Percentiles rank a stretch among this genome's conserved stretches.
Evolutionary conservation across 495 filamentous ascomycete genomes (phyloP).

Genomic region (Saxophila tyrrhenica): DNA sequence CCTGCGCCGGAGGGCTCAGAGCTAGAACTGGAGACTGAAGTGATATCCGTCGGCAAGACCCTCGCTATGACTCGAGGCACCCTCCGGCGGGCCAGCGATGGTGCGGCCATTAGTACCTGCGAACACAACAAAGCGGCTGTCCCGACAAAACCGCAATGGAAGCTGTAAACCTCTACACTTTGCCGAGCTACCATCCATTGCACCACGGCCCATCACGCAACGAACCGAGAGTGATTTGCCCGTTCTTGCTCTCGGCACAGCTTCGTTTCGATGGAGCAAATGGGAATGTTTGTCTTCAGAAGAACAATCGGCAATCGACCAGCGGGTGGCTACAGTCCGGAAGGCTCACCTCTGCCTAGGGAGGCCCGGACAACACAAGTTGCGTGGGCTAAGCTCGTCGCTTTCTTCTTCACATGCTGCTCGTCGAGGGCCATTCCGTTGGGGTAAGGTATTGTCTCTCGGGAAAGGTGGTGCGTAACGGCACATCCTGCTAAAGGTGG

Average conservation of each 20-base stretch:
- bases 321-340: too few species aligned
- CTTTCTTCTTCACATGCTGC: too few species aligned
- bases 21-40: conserved; percentile 27
- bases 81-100: conserved; percentile 21
- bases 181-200: too few species aligned
- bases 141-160: conserved; percentile 11
- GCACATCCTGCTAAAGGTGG: too few species aligned
- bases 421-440: too few species aligned
- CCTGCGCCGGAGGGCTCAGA: conserved; percentile 24
- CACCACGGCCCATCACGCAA: background rate
- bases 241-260: background rate
- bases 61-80: conserved; percentile 21
- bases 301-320: too few species aligned
- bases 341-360: too few species aligned
- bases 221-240: background rate
- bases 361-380: too few species aligned
- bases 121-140: conserved; percentile 31
- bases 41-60: conserved; percentile 25
- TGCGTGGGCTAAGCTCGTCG: too few species aligned
- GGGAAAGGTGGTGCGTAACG: too few species aligned
- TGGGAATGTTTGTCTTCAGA: background rate
- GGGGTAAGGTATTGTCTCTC: too few species aligned
- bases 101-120: conserved; percentile 27
- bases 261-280: background rate
- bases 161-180: conserved; percentile 9